Base-by-base conservation (phyloP, 192 early-diverging fungal genomes). In the Spizellomyces sp. region DNA sequence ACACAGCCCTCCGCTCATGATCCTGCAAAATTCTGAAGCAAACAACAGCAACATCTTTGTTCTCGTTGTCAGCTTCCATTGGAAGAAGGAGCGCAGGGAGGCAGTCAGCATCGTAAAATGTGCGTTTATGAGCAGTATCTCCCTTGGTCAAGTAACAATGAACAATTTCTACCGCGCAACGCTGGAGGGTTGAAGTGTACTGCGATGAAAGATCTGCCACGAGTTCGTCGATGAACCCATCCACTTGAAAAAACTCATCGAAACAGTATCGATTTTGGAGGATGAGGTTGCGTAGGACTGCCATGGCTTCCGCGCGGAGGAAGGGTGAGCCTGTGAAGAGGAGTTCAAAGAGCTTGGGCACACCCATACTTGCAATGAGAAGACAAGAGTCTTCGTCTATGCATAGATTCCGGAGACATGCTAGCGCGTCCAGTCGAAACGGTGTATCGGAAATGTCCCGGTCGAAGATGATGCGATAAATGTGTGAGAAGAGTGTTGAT, bases 71-170 rank as follows among this genome's bases (percentile, higher is more conserved):
- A 0, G 10, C 21, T 43, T 68, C 73, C 8, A 74, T 67, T 27
- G 73, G 66, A 9, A 67, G 5, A 41, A 74, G 73, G 27, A 74
- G 56, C 4, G 73, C 73, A 50, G 70, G n/a, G 54, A 74, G 58
- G 1, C 41, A 45, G 36, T 74, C 66, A 41, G 45, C 21, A 17
- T 68, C 73, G 9, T 10, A 72, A n/a, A 74, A 55, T 3, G 55
- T 52, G 17, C 43, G 56, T 42, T 19, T 36, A 6, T 46, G 19
- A 0, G n/a, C 6, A 0, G 15, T 15, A n/a, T 41, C 36, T 17
- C 41, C 44, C 4, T 27, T 58, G 21, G 42, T 36, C 41, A 64
- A 47, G 4, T 46, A 50, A 36, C 65, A 58, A 42, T 47, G 21
- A 1, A 67, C 6, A 22, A 74, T 68, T 2, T 74, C 73, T 17